Evolutionary conservation across 371 early-diverging fungal genomes (phyloP).

Genomic region (Haplosporangium sp.): DNA sequence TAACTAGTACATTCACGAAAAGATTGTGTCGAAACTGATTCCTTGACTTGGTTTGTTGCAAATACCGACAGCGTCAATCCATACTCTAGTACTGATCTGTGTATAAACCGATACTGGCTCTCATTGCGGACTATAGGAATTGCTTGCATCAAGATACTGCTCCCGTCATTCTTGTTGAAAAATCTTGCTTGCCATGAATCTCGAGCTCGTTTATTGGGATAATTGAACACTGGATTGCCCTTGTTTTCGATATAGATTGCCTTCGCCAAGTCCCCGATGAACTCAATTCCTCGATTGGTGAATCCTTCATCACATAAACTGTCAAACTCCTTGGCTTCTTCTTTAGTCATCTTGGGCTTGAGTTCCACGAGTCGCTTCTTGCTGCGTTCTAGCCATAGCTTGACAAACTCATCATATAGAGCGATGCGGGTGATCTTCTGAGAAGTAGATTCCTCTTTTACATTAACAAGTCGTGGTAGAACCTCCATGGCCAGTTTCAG

Average conservation of each 20-base stretch:
- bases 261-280: no score
- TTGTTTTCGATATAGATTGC: no score
- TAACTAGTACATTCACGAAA: no score
- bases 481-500: slow-evolving; percentile 1
- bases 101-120: neutral
- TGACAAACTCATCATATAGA: slow-evolving; percentile 12
- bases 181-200: neutral
- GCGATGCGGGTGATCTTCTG: neutral
- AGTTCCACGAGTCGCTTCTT: neutral
- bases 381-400: neutral
- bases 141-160: neutral
- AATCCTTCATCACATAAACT: no score
- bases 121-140: neutral
- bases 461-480: slow-evolving; percentile 4
- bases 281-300: no score
- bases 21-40: no score
- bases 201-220: no score
- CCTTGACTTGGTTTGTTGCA: neutral
- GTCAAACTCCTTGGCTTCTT: neutral
- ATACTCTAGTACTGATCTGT: neutral
- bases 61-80: neutral
- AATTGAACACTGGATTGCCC: no score
- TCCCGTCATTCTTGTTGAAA: neutral
- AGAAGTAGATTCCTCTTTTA: neutral
- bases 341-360: neutral